Base-by-base conservation (phyloP, 345 rosid genomes). In the Ceriops decandra region DNA sequence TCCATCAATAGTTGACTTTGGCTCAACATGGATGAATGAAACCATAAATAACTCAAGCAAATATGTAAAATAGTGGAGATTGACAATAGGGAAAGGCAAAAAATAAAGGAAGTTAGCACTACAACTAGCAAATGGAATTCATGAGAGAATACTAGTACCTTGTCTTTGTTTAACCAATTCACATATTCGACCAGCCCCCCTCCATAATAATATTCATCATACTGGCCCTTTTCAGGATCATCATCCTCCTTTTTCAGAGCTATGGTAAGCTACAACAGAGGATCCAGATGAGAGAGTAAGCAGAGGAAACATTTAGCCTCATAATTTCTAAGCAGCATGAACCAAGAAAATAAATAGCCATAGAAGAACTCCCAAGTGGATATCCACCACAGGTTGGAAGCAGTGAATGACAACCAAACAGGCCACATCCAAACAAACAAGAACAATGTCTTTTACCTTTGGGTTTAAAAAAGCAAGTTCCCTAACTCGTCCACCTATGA, bases 391-490 rank as follows among this genome's bases (percentile, higher is more conserved):
- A 27, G 57, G 26, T 60, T 51, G 60, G 42, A 52, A 28, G 57
- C 22, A 56, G 19, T 35, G 26, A 30, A 58, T 32, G 6, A 60
- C 22, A 57, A 24, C 17, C 17, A 59, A 68, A 38, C 17, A 56
- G 24, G 66, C 36, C 20, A 32, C 17, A 36, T 38, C n/a, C 68
- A 52, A 56, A 63, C 19, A 64, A 42, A 54, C 56, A 67, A 57
- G 63, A 64, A 52, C 22, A 54, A 63, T 17, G 24, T 60, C 36
- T 52, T 56, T 72, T 82, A 91, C 98, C 87, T 90, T 86, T 36
- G 99, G 98, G 74, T 95, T 95, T 57, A 95, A 74, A 71, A 95
- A 95, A 70, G 99, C 98, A 57, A 92, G 96, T 76, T 95, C 99
- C 73, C 99, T 86, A 68, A 95, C 86, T 74, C 99, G 81, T 73